Evolutionary conservation across 176 grass and related monocot species (phyloP), one percentile per base, ranked within the genome.

Genomic region (Bothriochloa decipiens): DNA sequence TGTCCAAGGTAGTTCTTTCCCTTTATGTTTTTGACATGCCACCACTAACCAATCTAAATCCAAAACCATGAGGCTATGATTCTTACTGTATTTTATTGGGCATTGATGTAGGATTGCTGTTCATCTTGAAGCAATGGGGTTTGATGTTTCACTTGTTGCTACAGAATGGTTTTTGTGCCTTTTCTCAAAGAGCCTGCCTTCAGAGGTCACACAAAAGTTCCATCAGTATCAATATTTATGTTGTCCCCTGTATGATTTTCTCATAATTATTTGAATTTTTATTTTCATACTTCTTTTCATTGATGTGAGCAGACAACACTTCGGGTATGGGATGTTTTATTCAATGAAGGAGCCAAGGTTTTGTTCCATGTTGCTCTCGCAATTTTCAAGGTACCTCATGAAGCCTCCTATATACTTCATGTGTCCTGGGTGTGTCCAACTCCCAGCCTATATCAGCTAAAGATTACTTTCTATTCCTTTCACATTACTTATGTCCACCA

Each of bases 121-220:
- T 78, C 96, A 96, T 86, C 85, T 98, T 81, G 93, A 94, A 90
- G 75, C 88, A 74, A 91, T 99, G 86, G 89, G 86, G 8, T 99
- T 99, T 87, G 96, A 99, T 87, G 96, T 95, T 75, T 92, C 96
- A 28, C 91, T 99, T 86, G 96, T 99, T 60, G 91, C 96, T 62
- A 99, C 96, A 20, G 96, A 99, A 90, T 99, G 96, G 96, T 99
- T 99, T 71, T 83, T 99, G 64, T 99, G 93, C 22, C 91, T 99
- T 77, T 99, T 96, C 27, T 95, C 96, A 16, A 99, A 99, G 76
- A 99, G 91, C 72, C 85, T 99, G 36, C 96, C 96, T 82, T 99
- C 96, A 11, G 96, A 99, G 96, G 96, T 98, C 76, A 86, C 69
- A 67, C 14, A 15, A 46, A 35, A 68, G 25, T 76, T 68, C 8